Evolutionary conservation across 768 basidiomycete genomes (phyloP).

Genomic region (Tubosaeta brunneosetosa): DNA sequence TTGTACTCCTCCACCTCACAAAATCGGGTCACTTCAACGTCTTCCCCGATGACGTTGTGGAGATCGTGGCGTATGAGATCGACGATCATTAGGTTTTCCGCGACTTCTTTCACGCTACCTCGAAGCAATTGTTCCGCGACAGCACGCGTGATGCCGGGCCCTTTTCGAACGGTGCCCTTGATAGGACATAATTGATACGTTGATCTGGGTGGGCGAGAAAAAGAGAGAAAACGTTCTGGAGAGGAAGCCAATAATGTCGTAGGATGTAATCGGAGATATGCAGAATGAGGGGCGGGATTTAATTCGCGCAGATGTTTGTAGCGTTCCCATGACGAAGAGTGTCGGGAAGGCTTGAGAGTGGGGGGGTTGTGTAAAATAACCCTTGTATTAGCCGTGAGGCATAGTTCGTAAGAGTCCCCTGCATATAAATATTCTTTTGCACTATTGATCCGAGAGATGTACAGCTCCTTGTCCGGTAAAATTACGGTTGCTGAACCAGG

Average conservation of each 20-base stretch:
- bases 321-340: slow-evolving; percentile 58
- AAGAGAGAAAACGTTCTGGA: slow-evolving; percentile 89
- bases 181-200: slow-evolving; percentile 87
- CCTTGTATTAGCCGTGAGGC: slow-evolving; percentile 72
- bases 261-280: slow-evolving; percentile 72
- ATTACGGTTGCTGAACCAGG: slow-evolving; percentile 31
- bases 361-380: slow-evolving; percentile 43
- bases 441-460: slow-evolving; percentile 62
- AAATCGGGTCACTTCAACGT: slow-evolving; percentile 79
- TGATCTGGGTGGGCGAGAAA: slow-evolving; percentile 56
- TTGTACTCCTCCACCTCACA: slow-evolving; percentile 88
- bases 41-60: slow-evolving; percentile 74
- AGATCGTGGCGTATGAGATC: slow-evolving; percentile 94
- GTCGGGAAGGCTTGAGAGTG: slow-evolving; percentile 8
- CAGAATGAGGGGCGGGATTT: slow-evolving; percentile 89
- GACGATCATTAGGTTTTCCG: slow-evolving; percentile 98
- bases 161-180: slow-evolving; percentile 85
- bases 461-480: slow-evolving; percentile 55
- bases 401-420: slow-evolving; percentile 93
- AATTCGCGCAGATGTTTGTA: slow-evolving; percentile 64
- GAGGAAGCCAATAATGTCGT: slow-evolving; percentile 81
- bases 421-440: slow-evolving; percentile 73
- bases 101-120: slow-evolving; percentile 82
- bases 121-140: slow-evolving; percentile 60
- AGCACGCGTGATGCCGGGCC: slow-evolving; percentile 55